Conservation (phyloP, 768 basidiomycete genomes). For the Mycena crocata region DNA sequence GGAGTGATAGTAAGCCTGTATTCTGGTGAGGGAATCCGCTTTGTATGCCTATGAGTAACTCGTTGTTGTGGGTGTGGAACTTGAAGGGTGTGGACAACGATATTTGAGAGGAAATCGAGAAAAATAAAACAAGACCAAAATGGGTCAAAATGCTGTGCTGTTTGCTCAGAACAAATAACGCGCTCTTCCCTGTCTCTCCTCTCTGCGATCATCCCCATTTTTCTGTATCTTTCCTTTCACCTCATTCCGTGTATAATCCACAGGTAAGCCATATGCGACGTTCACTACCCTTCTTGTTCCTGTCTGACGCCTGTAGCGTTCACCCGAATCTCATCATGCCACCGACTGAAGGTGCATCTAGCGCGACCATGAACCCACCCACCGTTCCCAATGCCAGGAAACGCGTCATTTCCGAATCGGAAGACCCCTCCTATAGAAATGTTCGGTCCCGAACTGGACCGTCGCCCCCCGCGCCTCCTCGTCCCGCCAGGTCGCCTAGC, state of each 20-base stretch:
- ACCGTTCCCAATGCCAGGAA: conserved; percentile 40
- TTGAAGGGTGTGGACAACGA: too few species aligned
- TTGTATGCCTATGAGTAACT: too few species aligned
- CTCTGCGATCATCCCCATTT: conserved; percentile 26
- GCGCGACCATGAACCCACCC: conserved; percentile 34
- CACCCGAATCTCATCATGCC: conserved; percentile 1
- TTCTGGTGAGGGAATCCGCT: too few species aligned
- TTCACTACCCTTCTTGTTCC: conserved; percentile 11
- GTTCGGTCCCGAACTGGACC: conserved; percentile 48
- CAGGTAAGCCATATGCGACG: not conserved
- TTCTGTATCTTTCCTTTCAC: conserved; percentile 19
- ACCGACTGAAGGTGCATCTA: not conserved
- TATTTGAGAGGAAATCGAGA: too few species aligned
- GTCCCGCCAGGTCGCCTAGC: not conserved
- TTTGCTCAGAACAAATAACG: too few species aligned
- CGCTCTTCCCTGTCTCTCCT: conserved; percentile 17
- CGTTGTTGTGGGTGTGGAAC: too few species aligned
- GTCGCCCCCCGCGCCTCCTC: conserved; percentile 44
- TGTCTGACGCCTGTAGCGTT: not conserved
- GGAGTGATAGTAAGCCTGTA: too few species aligned
- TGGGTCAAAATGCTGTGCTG: too few species aligned
- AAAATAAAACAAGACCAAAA: too few species aligned
- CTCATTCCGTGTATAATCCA: conserved; percentile 19
- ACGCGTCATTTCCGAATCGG: conserved; percentile 47
- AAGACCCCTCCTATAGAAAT: conserved; percentile 39